A percentile compares a stretch with the other conserved stretches of the same genome.
These are phyloP conservation scores for Pholiota molesta DNA, from an alignment of 768 basidiomycete genomes.

Conservation along the genomic window DNA sequence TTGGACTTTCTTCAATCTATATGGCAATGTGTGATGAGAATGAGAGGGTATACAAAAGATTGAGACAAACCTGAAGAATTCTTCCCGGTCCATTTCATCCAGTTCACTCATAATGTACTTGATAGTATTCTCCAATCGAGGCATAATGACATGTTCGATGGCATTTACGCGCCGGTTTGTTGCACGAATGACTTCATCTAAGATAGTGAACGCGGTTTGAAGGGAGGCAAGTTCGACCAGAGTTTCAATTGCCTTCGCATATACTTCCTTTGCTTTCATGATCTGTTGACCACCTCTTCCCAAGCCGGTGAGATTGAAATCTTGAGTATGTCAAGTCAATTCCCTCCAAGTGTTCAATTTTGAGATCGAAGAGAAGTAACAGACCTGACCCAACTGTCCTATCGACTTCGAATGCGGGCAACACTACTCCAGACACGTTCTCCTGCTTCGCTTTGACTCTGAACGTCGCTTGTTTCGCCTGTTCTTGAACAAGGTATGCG, in stretches of 20 bases:
- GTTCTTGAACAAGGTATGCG: conserved; percentile 96
- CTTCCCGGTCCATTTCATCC: conserved; percentile 98
- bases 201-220: conserved; percentile 96
- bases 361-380: conserved; percentile 7
- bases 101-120: conserved; percentile 97
- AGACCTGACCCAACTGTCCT: conserved; percentile 82
- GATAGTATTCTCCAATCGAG: conserved; percentile 94
- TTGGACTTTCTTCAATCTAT: conserved; percentile 93
- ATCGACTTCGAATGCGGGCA: conserved; percentile 94
- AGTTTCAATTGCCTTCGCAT: conserved; percentile 96
- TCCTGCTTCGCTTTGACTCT: conserved; percentile 94
- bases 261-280: conserved; percentile 92
- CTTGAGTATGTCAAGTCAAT: conserved; percentile 39
- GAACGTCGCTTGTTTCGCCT: conserved; percentile 89
- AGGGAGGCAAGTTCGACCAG: conserved; percentile 96
- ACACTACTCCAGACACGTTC: conserved; percentile 95
- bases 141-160: conserved; percentile 96
- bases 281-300: conserved; percentile 98
- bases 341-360: neutral
- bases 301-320: conserved; percentile 96
- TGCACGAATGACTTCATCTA: conserved; percentile 99
- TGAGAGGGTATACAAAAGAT: neutral
- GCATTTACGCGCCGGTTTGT: conserved; percentile 99
- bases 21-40: neutral
- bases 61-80: conserved; percentile 77